A percentile compares a stretch with the other conserved stretches of the same genome.
phyloP scores from a whole-genome alignment of 129 eudicot species.

The Flaveria ramosissima region DNA sequence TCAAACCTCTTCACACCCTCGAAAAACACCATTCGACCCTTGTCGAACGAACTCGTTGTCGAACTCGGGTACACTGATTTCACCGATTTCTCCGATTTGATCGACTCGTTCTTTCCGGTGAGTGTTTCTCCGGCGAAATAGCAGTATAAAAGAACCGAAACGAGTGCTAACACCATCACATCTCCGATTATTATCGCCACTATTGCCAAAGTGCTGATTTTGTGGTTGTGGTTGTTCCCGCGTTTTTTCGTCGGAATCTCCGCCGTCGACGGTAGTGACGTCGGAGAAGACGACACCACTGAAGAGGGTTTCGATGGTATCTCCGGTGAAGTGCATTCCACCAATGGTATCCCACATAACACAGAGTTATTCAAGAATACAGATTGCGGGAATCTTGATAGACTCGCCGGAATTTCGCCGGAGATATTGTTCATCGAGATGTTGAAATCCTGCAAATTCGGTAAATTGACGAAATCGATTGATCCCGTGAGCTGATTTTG shows the following conservation, averaged over 20 bases:
- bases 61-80: slow-evolving; percentile 49
- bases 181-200: slow-evolving; percentile 69
- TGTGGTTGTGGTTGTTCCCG: slow-evolving; percentile 23
- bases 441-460: slow-evolving; percentile 59
- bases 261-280: slow-evolving; percentile 42
- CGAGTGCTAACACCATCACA: slow-evolving; percentile 47
- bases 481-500: slow-evolving; percentile 51
- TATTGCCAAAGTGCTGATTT: slow-evolving; percentile 53
- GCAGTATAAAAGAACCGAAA: slow-evolving; percentile 65
- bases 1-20: slow-evolving; percentile 77
- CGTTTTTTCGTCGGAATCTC: slow-evolving; percentile 26
- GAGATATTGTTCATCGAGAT: slow-evolving; percentile 51
- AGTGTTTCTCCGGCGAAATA: slow-evolving; percentile 39
- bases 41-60: slow-evolving; percentile 47
- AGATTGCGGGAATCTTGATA: slow-evolving; percentile 52
- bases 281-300: slow-evolving; percentile 45
- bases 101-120: slow-evolving; percentile 8
- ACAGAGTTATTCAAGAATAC: slow-evolving; percentile 47
- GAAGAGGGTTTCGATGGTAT: slow-evolving; percentile 45
- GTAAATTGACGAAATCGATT: slow-evolving; percentile 37
- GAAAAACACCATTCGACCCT: slow-evolving; percentile 88
- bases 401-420: slow-evolving; percentile 59
- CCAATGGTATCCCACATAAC: slow-evolving; percentile 64
- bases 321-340: slow-evolving; percentile 30
- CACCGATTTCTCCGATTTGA: slow-evolving; percentile 57